phyloP scores from a whole-genome alignment of 2,329 filamentous ascomycete species.

The Kalmusia sp. region DNA sequence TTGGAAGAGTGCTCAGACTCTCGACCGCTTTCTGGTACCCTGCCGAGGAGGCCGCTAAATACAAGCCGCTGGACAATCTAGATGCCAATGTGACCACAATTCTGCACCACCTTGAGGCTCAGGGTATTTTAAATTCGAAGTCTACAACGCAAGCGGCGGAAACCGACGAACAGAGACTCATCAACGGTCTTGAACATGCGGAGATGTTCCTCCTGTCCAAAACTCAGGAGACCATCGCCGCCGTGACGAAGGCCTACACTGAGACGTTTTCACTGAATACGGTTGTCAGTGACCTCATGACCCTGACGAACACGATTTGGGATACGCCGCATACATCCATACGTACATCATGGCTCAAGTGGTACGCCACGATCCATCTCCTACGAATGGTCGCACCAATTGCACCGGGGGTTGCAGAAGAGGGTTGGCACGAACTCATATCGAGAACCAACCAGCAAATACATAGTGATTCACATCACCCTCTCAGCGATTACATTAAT shows the following conservation, averaged over 20 bases:
- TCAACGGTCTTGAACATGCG: slow-evolving; percentile 26
- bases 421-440: slow-evolving; percentile 73
- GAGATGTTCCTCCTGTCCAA: slow-evolving; percentile 65
- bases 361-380: slow-evolving; percentile 62
- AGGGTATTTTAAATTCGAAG: slow-evolving; percentile 6
- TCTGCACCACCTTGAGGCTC: slow-evolving; percentile 17
- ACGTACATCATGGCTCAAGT: slow-evolving; percentile 53
- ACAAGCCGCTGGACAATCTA: slow-evolving; percentile 31
- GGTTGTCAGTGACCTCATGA: slow-evolving; percentile 81
- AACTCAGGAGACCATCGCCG: slow-evolving; percentile 71
- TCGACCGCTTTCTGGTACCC: slow-evolving; percentile 30
- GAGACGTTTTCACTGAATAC: slow-evolving; percentile 82
- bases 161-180: slow-evolving; percentile 11
- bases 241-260: slow-evolving; percentile 72
- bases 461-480: slow-evolving; percentile 5
- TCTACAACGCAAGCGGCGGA: background rate
- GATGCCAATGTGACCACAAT: slow-evolving; percentile 28
- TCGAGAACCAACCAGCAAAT: slow-evolving; percentile 30
- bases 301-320: slow-evolving; percentile 70
- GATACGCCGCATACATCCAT: slow-evolving; percentile 39
- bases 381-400: slow-evolving; percentile 80
- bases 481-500: slow-evolving; percentile 9
- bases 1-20: slow-evolving; percentile 70
- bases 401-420: slow-evolving; percentile 79
- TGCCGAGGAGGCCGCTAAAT: slow-evolving; percentile 30